Base-by-base conservation (phyloP, 257 asterid genomes). In the Cordia subcordata region DNA sequence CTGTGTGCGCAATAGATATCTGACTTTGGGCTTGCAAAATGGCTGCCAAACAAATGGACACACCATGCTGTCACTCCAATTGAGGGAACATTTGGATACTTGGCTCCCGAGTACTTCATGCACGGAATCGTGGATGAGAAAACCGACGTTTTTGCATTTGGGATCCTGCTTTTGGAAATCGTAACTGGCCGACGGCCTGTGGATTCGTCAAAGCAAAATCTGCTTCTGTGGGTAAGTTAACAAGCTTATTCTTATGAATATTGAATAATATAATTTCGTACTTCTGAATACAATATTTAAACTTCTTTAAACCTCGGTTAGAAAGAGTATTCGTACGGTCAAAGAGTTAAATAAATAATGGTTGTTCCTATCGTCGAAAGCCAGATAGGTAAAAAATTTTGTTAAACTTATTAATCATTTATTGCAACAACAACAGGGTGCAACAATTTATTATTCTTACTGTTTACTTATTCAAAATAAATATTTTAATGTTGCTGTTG, bases 51-150 rank as follows among this genome's bases (percentile, higher is more conserved):
- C 66, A 81, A 85, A 68, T 81, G 90, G 94, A 85, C 89, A 49
- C 96, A 87, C 55, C 98, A 83, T 60, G 87, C 95, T 10, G 96
- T 74, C 40, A 54, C 75, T 49, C 88, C 94, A 46, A 77, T 90
- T 18, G 95, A 90, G 66, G 97, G 98, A 8, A 90, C 96, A 37
- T 90, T 87, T 55, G 98, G 98, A 10, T 90, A 85, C 61, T 64
- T 87, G 23, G 95, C 98, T 22, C 98, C 96, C 14, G 98, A 90
- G 63, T 90, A 79, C 69, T 84, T 87, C 67, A 77, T 90, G 87
- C 90, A 85, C 50, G 98, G 98, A 11, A 83, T 81, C 64, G 98
- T 87, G 3, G 96, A 90, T 63, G 98, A 87, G 64, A 87, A 90
- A 64, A 87, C 83, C 0, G 98, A 90, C 63, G 73, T 85, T 62